Evolutionary conservation across 179 eudicot genomes (phyloP).

Genomic region (Drosera spatulata): DNA sequence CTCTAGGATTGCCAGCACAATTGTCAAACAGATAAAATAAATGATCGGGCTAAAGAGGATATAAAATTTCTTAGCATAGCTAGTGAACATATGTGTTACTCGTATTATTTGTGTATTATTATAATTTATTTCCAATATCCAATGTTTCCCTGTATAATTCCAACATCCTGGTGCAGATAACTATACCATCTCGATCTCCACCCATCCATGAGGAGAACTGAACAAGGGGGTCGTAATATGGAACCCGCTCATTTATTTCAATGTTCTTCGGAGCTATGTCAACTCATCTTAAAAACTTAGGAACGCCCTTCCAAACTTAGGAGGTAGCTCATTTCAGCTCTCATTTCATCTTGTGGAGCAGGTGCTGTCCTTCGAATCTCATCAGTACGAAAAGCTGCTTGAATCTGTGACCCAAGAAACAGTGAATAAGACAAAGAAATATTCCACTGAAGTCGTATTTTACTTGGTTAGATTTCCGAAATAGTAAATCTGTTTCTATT

Average conservation of each 20-base stretch:
- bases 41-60: neutral
- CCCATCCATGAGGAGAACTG: conserved; percentile 22
- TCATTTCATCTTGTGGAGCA: conserved; percentile 97
- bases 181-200: conserved; percentile 2
- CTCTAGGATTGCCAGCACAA: conserved; percentile 88
- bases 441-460: too few species aligned
- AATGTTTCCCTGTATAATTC: neutral
- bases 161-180: neutral
- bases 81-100: neutral
- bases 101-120: neutral
- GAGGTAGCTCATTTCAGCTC: conserved; percentile 99
- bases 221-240: conserved; percentile 90
- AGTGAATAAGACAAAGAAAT: too few species aligned
- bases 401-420: conserved; percentile 38
- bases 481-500: too few species aligned
- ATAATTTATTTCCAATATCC: neutral
- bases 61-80: neutral
- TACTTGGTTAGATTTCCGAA: too few species aligned
- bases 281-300: conserved; percentile 79
- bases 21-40: conserved; percentile 5
- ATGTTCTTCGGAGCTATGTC: conserved; percentile 94
- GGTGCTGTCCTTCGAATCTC: conserved; percentile 91
- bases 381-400: conserved; percentile 98
- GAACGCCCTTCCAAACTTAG: conserved; percentile 98
- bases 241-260: conserved; percentile 88